Conservation (phyloP, 2,329 filamentous ascomycete species). For the Fusarium heterosporum region DNA sequence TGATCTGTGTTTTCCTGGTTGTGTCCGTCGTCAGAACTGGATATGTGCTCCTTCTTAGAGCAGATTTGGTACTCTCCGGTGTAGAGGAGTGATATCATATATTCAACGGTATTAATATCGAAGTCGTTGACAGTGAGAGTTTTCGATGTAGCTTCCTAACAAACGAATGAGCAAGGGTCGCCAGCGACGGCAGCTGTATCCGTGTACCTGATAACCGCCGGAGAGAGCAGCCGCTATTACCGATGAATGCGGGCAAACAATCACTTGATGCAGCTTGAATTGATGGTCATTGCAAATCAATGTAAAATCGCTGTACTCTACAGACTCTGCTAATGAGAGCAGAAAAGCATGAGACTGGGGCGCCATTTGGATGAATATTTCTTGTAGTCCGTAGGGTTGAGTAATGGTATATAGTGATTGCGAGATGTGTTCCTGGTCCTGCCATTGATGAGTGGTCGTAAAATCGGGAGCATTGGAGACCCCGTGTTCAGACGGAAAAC, state of each 20-base stretch:
- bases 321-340: background rate
- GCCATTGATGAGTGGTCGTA: too few relatives aligned
- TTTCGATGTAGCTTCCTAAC: background rate
- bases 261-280: slow-evolving; percentile 8
- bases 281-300: background rate
- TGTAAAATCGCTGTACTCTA: slow-evolving; percentile 1
- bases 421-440: too few relatives aligned
- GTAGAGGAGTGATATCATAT: slow-evolving; percentile 9
- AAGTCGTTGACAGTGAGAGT: background rate
- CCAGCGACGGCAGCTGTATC: rapidly evolving
- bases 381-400: too few relatives aligned
- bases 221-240: background rate
- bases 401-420: too few relatives aligned
- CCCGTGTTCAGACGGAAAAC: too few relatives aligned
- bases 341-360: background rate
- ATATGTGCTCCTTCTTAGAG: rapidly evolving
- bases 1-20: background rate
- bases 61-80: background rate
- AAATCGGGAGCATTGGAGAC: too few relatives aligned
- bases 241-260: slow-evolving; percentile 8
- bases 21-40: too few relatives aligned
- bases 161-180: rapidly evolving
- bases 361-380: background rate
- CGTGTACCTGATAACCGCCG: background rate
- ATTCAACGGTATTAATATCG: background rate